These are phyloP conservation scores for Skeletonema tropicum DNA, from an alignment of 108 stramenopile genomes.

Conservation along the genomic window DNA sequence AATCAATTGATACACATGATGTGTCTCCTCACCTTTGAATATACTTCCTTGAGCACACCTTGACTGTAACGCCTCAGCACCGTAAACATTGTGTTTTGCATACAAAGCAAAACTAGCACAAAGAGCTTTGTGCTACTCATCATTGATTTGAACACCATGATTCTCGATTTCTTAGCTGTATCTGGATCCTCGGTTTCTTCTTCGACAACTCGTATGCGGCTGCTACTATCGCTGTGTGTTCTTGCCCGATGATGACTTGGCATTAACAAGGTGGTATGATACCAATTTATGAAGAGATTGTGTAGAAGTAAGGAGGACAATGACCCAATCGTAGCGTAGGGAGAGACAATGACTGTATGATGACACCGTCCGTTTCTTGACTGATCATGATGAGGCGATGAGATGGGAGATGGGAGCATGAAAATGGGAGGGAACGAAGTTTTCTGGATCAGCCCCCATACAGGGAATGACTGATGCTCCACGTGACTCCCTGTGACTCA, in stretches of 20 bases:
- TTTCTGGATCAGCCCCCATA: no score
- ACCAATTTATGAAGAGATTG: no score
- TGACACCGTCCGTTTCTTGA: background rate
- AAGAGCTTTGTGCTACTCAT: conserved; percentile 71
- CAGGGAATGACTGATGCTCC: no score
- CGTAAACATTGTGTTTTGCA: conserved; percentile 89
- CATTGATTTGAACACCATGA: conserved; percentile 24
- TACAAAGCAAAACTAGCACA: conserved; percentile 73
- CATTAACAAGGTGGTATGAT: background rate
- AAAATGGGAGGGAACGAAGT: no score
- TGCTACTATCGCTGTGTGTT: background rate
- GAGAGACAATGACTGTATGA: background rate
- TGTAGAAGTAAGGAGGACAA: no score
- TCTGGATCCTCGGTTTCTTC: conserved; percentile 6
- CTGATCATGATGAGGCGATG: no score
- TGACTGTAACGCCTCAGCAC: conserved; percentile 85
- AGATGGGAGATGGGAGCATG: no score
- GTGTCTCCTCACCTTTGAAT: conserved; percentile 73
- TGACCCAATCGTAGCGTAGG: no score
- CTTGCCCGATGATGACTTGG: background rate
- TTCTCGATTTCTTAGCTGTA: conserved; percentile 17
- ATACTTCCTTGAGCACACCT: conserved; percentile 80
- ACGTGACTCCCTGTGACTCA: no score
- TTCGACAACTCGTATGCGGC: background rate
- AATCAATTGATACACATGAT: background rate